Evolutionary conservation across 1,284 basidiomycete genomes (phyloP), one percentile per base, ranked within the genome.

Genomic region (Xanthoconium separans): DNA sequence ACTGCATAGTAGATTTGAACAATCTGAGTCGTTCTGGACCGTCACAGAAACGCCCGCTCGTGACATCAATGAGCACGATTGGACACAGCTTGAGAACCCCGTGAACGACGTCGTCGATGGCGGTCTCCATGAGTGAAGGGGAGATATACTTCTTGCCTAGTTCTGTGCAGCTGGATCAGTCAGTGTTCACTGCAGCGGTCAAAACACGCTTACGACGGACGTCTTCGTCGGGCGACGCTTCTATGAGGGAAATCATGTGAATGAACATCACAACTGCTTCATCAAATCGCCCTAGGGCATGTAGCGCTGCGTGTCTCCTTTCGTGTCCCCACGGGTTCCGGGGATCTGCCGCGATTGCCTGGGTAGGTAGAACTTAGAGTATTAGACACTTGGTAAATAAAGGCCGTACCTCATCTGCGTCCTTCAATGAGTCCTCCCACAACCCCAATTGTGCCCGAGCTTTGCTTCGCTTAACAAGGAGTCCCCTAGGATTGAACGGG

Each of bases 381-480:
- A 2, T 22, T 13, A 37, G 10, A 31, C 4, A 30, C 27, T 5
- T 0, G 11, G 5, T 1, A 6, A 13, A 44, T 2, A 16, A 13
- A 18, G 31, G 18, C 2, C 16, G 20, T 16, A 33, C 50, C n/a
- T 47, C 37, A 42, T 52, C 37, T 27, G 50, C 37, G 18, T 52
- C 50, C 9, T 31, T 13, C 27, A 53, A 29, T 4, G 41, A 47
- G 29, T 51, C 51, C 12, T 30, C 31, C 47, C 47, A 53, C 16
- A 15, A 20, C 7, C 13, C 42, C 11, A 43, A 2, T 3, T 10
- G 20, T 18, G 18, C 48, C 36, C 11, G n/a, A 2, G 41, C 54
- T 10, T 47, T 58, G 50, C 57, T 58, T 22, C 53, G 51, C n/a
- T 63, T 58, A 3, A 47, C 39, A 20, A 61, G 36, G 9, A 60